Percentiles rank a stretch among this genome's conserved stretches.
phyloP scores from a whole-genome alignment of 2,329 filamentous ascomycete genomes.

The Epicoccum sorghinum region DNA sequence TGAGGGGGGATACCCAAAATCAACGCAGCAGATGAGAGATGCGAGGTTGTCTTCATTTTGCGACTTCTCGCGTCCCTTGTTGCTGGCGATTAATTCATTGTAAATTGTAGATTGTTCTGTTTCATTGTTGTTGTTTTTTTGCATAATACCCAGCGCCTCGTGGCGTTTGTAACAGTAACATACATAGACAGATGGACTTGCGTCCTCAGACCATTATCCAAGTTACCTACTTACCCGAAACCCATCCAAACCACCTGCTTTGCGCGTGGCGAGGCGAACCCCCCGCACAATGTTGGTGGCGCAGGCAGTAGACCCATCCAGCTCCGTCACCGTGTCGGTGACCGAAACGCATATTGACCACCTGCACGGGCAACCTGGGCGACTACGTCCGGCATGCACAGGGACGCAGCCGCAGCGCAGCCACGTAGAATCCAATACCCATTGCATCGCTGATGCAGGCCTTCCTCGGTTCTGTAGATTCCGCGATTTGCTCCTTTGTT shows the following conservation, averaged over 20 bases:
- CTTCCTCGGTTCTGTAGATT: too few species aligned
- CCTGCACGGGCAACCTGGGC: neutral
- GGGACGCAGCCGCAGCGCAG: too few species aligned
- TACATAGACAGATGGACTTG: neutral
- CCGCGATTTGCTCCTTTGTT: too few species aligned
- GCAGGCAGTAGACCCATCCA: neutral
- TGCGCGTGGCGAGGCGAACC: neutral
- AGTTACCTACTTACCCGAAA: too few species aligned
- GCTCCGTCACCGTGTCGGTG: conserved; percentile 2
- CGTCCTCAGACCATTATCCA: neutral
- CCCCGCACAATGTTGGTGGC: neutral
- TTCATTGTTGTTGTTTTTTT: neutral
- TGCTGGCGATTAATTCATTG: too few species aligned
- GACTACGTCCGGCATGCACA: too few species aligned
- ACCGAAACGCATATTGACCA: conserved; percentile 2
- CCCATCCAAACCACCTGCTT: neutral
- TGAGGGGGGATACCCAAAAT: conserved; percentile 1
- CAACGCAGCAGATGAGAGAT: too few species aligned
- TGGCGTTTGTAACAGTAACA: conserved; percentile 4
- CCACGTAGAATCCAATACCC: too few species aligned
- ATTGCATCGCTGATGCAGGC: too few species aligned
- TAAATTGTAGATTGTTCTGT: too few species aligned
- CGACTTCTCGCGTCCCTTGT: too few species aligned
- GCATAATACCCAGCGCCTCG: conserved; percentile 15
- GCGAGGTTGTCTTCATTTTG: too few species aligned